Evolutionary conservation across 805 yeast species (phyloP).

Genomic region (Pichia manshurica): DNA sequence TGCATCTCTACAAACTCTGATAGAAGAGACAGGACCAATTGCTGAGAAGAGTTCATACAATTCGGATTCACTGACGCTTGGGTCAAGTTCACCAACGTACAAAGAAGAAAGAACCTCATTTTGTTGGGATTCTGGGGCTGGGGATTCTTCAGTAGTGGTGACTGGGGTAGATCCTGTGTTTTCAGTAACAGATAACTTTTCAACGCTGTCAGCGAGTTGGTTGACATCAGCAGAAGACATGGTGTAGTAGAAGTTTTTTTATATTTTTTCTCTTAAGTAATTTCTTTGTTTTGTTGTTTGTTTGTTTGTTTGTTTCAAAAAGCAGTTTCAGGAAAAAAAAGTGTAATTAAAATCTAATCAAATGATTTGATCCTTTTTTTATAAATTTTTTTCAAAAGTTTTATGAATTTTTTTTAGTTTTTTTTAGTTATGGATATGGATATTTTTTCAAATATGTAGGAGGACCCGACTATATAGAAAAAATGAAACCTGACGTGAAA

Average conservation of each 20-base stretch:
- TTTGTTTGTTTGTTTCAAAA: slow-evolving; percentile 10
- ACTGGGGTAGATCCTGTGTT: slow-evolving; percentile 29
- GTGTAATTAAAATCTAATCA: slow-evolving; percentile 10
- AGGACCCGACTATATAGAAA: slow-evolving; percentile 5
- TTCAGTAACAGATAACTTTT: slow-evolving; percentile 31
- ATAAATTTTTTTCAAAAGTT: slow-evolving; percentile 5
- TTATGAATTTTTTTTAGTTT: slow-evolving; percentile 14
- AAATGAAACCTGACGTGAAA: slow-evolving; percentile 4
- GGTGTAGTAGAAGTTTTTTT: slow-evolving; percentile 11
- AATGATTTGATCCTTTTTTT: slow-evolving; percentile 5
- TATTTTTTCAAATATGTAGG: slow-evolving; percentile 4
- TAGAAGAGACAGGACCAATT: slow-evolving; percentile 91
- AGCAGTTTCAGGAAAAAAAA: slow-evolving; percentile 7
- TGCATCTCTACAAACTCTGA: slow-evolving; percentile 98
- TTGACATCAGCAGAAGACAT: slow-evolving; percentile 33
- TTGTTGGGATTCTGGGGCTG: slow-evolving; percentile 34
- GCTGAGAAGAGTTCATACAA: slow-evolving; percentile 92
- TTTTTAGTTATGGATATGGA: slow-evolving; percentile 8
- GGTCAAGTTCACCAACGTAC: slow-evolving; percentile 96
- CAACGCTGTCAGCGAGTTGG: slow-evolving; percentile 31
- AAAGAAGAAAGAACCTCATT: slow-evolving; percentile 73
- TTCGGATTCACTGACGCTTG: slow-evolving; percentile 87
- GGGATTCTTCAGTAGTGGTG: slow-evolving; percentile 29
- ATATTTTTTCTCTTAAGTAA: slow-evolving; percentile 14
- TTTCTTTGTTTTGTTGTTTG: slow-evolving; percentile 7